Evolutionary conservation across 805 yeast species (phyloP).

Genomic region (Scheffersomyces spartinae): DNA sequence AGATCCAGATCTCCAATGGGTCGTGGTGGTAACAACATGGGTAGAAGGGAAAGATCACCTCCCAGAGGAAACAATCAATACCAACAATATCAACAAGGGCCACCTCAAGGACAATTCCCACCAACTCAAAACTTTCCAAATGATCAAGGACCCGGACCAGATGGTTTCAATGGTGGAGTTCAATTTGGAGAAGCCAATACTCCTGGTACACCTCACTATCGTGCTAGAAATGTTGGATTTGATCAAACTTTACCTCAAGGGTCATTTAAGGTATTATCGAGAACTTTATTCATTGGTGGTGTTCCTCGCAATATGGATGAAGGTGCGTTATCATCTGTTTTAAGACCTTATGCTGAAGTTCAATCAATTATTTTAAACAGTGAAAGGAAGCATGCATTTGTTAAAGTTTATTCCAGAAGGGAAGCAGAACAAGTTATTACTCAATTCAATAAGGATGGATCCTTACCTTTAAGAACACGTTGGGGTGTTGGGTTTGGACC

Average conservation of each 20-base stretch:
- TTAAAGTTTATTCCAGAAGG: conserved; percentile 80
- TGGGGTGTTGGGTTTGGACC: conserved; percentile 99
- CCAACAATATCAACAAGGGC: conserved; percentile 6
- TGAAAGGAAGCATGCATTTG: conserved; percentile 92
- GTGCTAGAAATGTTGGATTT: conserved; percentile 60
- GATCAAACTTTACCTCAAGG: conserved; percentile 71
- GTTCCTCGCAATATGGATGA: conserved; percentile 79
- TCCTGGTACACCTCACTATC: conserved; percentile 64
- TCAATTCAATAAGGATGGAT: conserved; percentile 59
- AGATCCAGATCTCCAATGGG: conserved; percentile 44
- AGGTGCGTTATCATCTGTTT: conserved; percentile 49
- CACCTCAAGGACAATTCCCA: conserved; percentile 4
- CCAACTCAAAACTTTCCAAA: conserved; percentile 2
- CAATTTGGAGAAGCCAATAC: conserved; percentile 55
- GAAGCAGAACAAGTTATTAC: conserved; percentile 82
- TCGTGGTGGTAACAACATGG: conserved; percentile 9
- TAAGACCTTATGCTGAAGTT: conserved; percentile 82
- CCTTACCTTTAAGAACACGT: conserved; percentile 64
- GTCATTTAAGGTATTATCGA: conserved; percentile 68
- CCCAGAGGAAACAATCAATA: conserved; percentile 7
- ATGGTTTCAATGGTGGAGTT: conserved; percentile 22
- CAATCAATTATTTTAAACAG: conserved; percentile 81
- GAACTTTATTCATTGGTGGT: conserved; percentile 93
- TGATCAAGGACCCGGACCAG: conserved; percentile 6
- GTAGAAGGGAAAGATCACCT: conserved; percentile 19